Evolutionary conservation across 2,329 filamentous ascomycete species (phyloP).

Genomic region (Verticillium isaacii): DNA sequence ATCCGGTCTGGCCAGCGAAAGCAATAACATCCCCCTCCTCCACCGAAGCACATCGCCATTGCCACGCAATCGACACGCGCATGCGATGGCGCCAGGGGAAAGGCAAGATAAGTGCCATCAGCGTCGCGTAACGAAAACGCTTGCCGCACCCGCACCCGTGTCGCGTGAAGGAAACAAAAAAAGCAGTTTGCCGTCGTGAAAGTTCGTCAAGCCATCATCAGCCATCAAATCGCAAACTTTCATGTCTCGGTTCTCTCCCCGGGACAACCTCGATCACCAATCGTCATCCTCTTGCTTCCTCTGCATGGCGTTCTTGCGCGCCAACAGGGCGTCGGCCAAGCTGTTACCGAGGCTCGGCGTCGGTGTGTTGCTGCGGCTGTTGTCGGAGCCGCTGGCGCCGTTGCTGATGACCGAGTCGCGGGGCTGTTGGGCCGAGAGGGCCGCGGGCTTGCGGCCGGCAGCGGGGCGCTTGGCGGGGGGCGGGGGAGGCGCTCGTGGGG

Average conservation of each 20-base stretch:
- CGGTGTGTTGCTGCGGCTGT: slow-evolving; percentile 66
- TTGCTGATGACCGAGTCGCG: slow-evolving; percentile 69
- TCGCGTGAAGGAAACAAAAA: neutral
- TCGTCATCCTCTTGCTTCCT: slow-evolving; percentile 64
- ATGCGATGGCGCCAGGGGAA: neutral
- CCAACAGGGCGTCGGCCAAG: slow-evolving; percentile 72
- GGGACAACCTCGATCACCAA: slow-evolving; percentile 41
- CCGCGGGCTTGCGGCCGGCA: slow-evolving; percentile 65
- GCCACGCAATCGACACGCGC: neutral
- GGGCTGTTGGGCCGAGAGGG: slow-evolving; percentile 46
- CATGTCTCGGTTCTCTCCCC: neutral
- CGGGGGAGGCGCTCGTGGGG: slow-evolving; percentile 61
- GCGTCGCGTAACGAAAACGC: neutral
- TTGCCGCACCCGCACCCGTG: neutral
- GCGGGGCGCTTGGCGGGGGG: slow-evolving; percentile 79
- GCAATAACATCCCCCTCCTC: neutral
- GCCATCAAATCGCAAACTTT: neutral
- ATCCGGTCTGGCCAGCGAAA: neutral
- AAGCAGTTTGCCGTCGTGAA: neutral
- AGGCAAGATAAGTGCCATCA: too few species aligned
- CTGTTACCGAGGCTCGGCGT: slow-evolving; percentile 69
- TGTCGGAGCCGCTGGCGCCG: slow-evolving; percentile 48
- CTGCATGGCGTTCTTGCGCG: slow-evolving; percentile 72
- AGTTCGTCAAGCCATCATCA: neutral
- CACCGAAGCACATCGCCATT: neutral